Evolutionary conservation across 2,329 filamentous ascomycete species (phyloP), one percentile per base, ranked within the genome.

Genomic region (Zymoseptoria pseudotritici): DNA sequence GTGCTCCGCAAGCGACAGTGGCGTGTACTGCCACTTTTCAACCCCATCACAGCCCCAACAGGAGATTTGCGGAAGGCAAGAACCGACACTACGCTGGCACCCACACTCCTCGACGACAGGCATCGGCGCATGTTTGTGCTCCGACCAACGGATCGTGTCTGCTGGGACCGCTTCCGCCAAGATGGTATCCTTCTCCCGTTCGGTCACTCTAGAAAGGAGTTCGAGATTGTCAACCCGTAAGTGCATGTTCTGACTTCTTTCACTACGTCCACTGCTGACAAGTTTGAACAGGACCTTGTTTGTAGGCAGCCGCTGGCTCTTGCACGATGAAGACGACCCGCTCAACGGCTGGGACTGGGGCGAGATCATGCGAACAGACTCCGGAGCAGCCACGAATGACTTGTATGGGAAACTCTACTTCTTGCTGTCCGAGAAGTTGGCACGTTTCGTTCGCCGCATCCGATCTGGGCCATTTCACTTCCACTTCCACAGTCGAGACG

Each of bases 121-220:
- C 71, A 79, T 29, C 66, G 72, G 20, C 53, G 58, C 3, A 52
- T 75, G 50, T 71, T 66, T 49, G 49, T 20, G 8, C 61, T 63
- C 29, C 36, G 67, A 2, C 71, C 69, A 4, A 62, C 58, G 2
- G 64, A 66, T 55, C 73, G 76, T 1, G 46, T 73, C 2, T 66
- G 67, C 10, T 60, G 58, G 5, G 22, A 60, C 10, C 69, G 68
- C 36, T 79, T 77, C 59, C 70, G 73, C 13, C 31, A 66, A 20
- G 70, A 78, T 42, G 77, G 77, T 0, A 61, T 78, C 2, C 61
- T 80, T 2, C 62, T 78, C 4, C 78, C 76, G 1, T 79, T 76
- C 67, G 75, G 75, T 1, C 31, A 58, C 2, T 71, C 72, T 3
- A 59, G 64, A 2, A 36, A 64, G 2, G 65, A 66, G 0, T 79